phyloP scores from a whole-genome alignment of 1,284 basidiomycete species.

The Cryptococcus sp. region DNA sequence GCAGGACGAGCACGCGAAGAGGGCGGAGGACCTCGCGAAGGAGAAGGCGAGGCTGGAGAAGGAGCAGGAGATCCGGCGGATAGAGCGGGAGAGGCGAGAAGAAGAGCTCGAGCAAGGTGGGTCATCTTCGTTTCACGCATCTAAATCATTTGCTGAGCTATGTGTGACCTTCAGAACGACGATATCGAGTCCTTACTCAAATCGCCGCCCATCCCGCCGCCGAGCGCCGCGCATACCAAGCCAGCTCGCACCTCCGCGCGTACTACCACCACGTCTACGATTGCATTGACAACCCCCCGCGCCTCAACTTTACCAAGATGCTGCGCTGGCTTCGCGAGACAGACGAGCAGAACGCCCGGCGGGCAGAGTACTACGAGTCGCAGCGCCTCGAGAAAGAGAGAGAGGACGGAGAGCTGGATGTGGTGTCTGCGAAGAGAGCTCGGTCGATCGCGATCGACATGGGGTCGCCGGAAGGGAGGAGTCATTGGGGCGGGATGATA shows the following conservation, averaged over 20 bases:
- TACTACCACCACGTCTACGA: conserved; percentile 44
- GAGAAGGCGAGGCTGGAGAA: conserved; percentile 20
- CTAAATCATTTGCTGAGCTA: conserved; percentile 5
- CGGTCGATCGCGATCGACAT: conserved; percentile 1
- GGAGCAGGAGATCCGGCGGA: conserved; percentile 26
- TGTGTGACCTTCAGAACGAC: conserved; percentile 28
- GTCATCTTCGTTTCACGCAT: conserved; percentile 19
- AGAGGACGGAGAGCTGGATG: not conserved
- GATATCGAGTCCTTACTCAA: conserved; percentile 37
- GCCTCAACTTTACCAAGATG: conserved; percentile 41
- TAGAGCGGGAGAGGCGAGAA: conserved; percentile 38
- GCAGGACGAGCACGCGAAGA: not conserved
- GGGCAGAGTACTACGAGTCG: conserved; percentile 29
- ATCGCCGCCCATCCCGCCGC: conserved; percentile 44
- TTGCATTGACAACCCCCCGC: conserved; percentile 38
- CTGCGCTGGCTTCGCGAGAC: conserved; percentile 35
- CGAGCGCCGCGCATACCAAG: conserved; percentile 35
- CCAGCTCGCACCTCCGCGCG: conserved; percentile 40
- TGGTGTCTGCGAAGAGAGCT: conserved; percentile 4
- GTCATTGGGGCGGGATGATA: conserved; percentile 6
- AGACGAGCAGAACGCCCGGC: conserved; percentile 32
- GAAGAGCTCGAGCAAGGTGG: conserved; percentile 42
- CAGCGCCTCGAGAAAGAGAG: conserved; percentile 6
- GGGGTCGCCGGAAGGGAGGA: conserved; percentile 1
- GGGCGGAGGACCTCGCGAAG: conserved; percentile 8